These are phyloP conservation scores for Phaeoacremonium minimum DNA, from an alignment of 2,329 filamentous ascomycete species.

Conservation along the genomic window DNA sequence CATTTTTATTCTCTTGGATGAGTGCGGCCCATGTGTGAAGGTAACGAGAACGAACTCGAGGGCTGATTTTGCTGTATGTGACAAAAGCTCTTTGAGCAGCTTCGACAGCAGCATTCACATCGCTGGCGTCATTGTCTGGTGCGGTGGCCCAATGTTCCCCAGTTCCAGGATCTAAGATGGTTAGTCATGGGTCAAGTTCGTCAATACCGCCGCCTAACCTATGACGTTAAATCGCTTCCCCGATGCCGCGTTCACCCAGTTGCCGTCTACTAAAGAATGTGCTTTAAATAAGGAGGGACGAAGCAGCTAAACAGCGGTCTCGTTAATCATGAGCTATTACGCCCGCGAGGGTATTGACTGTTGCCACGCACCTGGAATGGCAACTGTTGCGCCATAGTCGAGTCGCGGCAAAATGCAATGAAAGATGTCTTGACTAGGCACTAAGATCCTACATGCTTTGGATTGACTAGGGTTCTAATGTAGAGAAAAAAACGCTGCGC, in stretches of 20 bases:
- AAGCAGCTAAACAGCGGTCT: not conserved
- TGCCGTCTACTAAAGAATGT: not conserved
- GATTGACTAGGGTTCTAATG: too few species aligned
- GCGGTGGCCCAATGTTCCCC: constrained; percentile 45
- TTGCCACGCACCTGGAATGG: not conserved
- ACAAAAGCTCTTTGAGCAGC: constrained; percentile 30
- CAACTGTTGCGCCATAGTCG: not conserved
- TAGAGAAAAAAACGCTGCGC: too few species aligned
- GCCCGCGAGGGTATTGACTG: too few species aligned
- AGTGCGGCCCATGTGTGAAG: constrained; percentile 30
- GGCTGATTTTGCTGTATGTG: constrained; percentile 29
- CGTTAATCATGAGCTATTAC: too few species aligned
- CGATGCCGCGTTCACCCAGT: not conserved
- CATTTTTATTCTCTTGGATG: constrained; percentile 27
- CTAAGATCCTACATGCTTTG: too few species aligned
- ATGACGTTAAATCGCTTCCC: not conserved
- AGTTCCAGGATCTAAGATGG: constrained; percentile 42
- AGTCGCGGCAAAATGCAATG: too few species aligned
- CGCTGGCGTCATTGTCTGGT: constrained; percentile 37
- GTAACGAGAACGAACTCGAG: constrained; percentile 26
- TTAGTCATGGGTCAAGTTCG: not conserved
- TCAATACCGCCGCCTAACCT: not conserved
- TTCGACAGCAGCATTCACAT: constrained; percentile 30
- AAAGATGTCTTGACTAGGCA: too few species aligned
- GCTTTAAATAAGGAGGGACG: not conserved